Conservation (phyloP, 768 basidiomycete species). For the Hygrocybe punicea region DNA sequence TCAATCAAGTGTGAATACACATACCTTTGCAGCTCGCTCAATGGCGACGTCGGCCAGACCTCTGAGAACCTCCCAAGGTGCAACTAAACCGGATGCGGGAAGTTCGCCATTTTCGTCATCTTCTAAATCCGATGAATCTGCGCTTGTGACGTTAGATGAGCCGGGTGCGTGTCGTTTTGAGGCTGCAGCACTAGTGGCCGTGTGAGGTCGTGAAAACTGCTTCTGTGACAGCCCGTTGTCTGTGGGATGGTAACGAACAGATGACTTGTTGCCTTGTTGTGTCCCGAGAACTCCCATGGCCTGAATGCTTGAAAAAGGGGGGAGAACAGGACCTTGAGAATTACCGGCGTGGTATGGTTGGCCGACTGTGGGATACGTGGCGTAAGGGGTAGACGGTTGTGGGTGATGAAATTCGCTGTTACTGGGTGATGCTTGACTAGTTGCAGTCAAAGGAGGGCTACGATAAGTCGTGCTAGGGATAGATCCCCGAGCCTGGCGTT, state of each 20-base stretch:
- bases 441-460: conserved; percentile 32
- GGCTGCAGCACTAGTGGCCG: conserved; percentile 31
- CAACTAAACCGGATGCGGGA: conserved; percentile 76
- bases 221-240: conserved; percentile 39
- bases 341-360: conserved; percentile 36
- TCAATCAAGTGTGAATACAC: conserved; percentile 15
- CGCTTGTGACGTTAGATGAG: conserved; percentile 68
- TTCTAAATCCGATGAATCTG: conserved; percentile 81
- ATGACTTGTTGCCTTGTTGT: conserved; percentile 53
- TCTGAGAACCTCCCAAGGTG: conserved; percentile 82
- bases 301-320: conserved; percentile 69
- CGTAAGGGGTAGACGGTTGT: conserved; percentile 42
- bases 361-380: conserved; percentile 37
- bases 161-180: conserved; percentile 60
- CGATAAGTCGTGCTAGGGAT: conserved; percentile 38
- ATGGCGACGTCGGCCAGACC: conserved; percentile 80
- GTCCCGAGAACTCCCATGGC: conserved; percentile 48
- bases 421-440: conserved; percentile 32
- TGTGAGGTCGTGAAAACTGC: conserved; percentile 33
- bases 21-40: conserved; percentile 72
- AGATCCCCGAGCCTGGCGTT: conserved; percentile 37
- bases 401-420: conserved; percentile 42
- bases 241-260: conserved; percentile 53
- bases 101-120: conserved; percentile 79
- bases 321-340: conserved; percentile 53